A percentile compares a stretch with the other conserved stretches of the same genome.
These are phyloP conservation scores for Petrea volubilis DNA, from an alignment of 257 asterid species.

Conservation along the genomic window DNA sequence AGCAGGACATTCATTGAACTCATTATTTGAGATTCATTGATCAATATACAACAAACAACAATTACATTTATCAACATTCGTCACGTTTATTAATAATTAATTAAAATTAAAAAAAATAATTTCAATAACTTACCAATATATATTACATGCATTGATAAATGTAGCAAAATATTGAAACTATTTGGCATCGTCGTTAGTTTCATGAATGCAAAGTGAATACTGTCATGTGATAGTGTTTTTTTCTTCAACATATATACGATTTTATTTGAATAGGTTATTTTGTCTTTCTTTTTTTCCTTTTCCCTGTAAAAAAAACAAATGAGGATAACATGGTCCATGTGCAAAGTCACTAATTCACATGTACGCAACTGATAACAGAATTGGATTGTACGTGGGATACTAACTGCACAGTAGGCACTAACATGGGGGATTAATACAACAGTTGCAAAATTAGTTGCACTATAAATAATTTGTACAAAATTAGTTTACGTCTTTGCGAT, in stretches of 20 bases:
- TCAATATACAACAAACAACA: too few species aligned
- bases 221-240: too few species aligned
- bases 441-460: neutral
- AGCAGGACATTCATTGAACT: slow-evolving; percentile 42
- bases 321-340: slow-evolving; percentile 20
- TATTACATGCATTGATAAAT: too few species aligned
- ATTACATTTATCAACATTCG: too few species aligned
- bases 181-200: too few species aligned
- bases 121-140: too few species aligned
- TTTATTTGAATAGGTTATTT: neutral
- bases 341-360: slow-evolving; percentile 1
- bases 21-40: slow-evolving; percentile 25
- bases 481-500: too few species aligned
- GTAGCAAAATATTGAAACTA: too few species aligned
- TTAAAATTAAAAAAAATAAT: too few species aligned
- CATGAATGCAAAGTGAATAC: too few species aligned
- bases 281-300: neutral
- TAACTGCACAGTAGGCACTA: neutral
- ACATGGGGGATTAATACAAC: neutral
- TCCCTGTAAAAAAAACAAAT: neutral
- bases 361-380: slow-evolving; percentile 18
- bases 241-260: neutral
- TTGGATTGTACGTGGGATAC: neutral
- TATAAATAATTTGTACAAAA: too few species aligned
- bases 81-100: too few species aligned